Evolutionary conservation across 108 stramenopile species (phyloP), one percentile per base, ranked within the genome.

Genomic region (Pseudonitzschia pungens): DNA sequence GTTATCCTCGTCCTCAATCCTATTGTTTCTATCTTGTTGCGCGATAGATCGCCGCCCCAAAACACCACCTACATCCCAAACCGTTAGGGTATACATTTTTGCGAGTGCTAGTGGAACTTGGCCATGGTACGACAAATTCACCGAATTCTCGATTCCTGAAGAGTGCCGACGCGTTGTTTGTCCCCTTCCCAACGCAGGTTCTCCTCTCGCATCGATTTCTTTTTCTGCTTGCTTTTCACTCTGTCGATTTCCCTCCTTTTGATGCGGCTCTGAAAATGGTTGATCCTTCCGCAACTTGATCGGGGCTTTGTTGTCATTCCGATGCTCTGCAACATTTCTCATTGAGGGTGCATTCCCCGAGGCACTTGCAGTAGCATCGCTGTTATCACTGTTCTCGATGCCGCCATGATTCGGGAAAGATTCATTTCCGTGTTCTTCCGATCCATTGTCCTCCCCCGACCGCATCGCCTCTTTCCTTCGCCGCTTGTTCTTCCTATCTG

Each of bases 61-160:
- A n/a, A 68, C 22, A 14, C 78, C 78, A 18, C 65, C 60, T 54
- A 44, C 60, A 57, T 74, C 66, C 40, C 77, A 68, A 32, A 91
- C 63, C 12, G 74, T 69, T 4, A 90, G 68, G 63, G 81, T 85
- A 78, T 92, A 87, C 16, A 88, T 22, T 56, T 74, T 87, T 12
- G 91, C 96, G 41, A 92, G 72, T 12, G 92, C 87, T 21, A 92
- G 66, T 27, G 91, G 89, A 18, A 94, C 64, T 28, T 66, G 32
- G n/a, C 78, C 74, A 8, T 7, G 24, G 40, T 67, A n/a, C 20
- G 26, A 42, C 20, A 50, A 29, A 53, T 70, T 54, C 50, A 33
- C n/a, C 20, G 41, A 6, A 45, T 69, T 4, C 6, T 43, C 44
- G 21, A 28, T 58, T 58, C 6, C 57, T 14, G 53, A 8, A 9